A percentile compares a stretch with the other conserved stretches of the same genome.
Evolutionary conservation across 2,329 filamentous ascomycete species (phyloP).

Genomic region (Ophiostoma perfectum): DNA sequence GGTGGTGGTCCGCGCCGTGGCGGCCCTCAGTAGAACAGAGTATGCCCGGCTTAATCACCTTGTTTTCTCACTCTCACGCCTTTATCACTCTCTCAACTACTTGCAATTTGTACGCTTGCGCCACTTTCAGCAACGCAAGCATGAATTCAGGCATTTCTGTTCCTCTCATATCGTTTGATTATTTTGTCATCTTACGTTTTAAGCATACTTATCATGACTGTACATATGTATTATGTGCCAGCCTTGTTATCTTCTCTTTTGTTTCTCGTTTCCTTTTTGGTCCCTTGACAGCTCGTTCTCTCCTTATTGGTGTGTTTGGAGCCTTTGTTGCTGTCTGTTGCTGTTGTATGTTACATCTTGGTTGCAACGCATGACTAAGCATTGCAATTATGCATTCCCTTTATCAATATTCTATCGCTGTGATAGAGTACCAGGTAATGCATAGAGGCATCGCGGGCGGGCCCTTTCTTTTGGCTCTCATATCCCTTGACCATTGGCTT

Average conservation of each 20-base stretch:
- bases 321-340: not conserved
- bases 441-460: not conserved
- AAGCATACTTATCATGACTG: not conserved
- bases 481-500: not conserved
- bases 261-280: not conserved
- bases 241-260: not conserved
- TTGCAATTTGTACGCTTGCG: not conserved
- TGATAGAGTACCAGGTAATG: not conserved
- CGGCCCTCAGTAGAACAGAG: not conserved
- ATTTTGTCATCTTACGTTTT: not conserved
- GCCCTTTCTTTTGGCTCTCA: not conserved
- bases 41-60: too few relatives aligned
- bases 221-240: not conserved
- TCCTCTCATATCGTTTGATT: not conserved
- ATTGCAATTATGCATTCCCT: not conserved
- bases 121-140: slow-evolving; percentile 17
- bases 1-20: not conserved
- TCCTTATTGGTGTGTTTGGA: not conserved
- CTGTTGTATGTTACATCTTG: not conserved
- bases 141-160: not conserved
- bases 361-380: too few relatives aligned
- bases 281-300: not conserved
- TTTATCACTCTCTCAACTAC: not conserved
- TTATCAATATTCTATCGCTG: not conserved
- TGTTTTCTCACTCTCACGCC: not conserved